phyloP scores from a whole-genome alignment of 2,329 filamentous ascomycete species.

The Alternaria angustiovoidea region DNA sequence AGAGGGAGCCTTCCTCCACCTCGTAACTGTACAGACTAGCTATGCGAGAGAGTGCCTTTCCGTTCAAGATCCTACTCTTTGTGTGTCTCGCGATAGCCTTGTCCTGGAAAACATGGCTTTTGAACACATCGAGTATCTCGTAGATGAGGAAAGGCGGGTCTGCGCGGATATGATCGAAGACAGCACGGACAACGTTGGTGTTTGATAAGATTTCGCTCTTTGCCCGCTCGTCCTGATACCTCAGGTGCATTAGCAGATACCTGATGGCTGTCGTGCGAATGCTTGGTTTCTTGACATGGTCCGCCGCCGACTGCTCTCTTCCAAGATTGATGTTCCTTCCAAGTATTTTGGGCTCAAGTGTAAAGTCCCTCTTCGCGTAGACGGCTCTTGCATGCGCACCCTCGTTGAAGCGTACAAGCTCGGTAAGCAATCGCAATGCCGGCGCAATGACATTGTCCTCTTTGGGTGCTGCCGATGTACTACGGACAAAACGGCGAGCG shows the following conservation, averaged over 20 bases:
- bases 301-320: slow-evolving; percentile 63
- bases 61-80: slow-evolving; percentile 80
- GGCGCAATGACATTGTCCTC: slow-evolving; percentile 92
- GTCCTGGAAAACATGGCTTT: slow-evolving; percentile 76
- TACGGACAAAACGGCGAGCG: slow-evolving; percentile 79
- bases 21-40: slow-evolving; percentile 47
- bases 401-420: slow-evolving; percentile 86
- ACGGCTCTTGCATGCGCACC: slow-evolving; percentile 79
- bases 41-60: slow-evolving; percentile 75
- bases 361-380: slow-evolving; percentile 79
- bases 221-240: slow-evolving; percentile 76
- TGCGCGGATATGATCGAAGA: slow-evolving; percentile 79
- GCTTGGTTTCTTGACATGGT: slow-evolving; percentile 73
- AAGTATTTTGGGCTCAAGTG: slow-evolving; percentile 74
- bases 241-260: slow-evolving; percentile 81
- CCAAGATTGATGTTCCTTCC: slow-evolving; percentile 82
- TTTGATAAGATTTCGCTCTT: slow-evolving; percentile 86
- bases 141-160: slow-evolving; percentile 78
- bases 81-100: slow-evolving; percentile 73
- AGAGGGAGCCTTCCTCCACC: slow-evolving; percentile 58
- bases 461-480: slow-evolving; percentile 78
- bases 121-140: slow-evolving; percentile 77
- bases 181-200: slow-evolving; percentile 69
- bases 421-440: slow-evolving; percentile 82
- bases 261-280: slow-evolving; percentile 83